phyloP scores from a whole-genome alignment of 2,329 filamentous ascomycete species.

The Fusarium sp. region DNA sequence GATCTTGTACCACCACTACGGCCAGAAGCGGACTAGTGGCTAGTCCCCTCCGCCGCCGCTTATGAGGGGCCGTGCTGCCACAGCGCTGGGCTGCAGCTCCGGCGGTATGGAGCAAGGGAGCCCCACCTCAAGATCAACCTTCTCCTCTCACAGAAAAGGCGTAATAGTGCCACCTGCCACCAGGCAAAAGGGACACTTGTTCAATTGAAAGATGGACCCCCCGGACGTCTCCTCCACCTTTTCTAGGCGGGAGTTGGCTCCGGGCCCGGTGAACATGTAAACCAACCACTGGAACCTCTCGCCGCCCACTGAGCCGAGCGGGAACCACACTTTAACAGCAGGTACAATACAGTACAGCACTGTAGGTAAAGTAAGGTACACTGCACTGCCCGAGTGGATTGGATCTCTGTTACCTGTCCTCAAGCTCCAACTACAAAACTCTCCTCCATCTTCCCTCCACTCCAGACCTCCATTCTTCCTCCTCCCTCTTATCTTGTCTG shows the following conservation, averaged over 20 bases:
- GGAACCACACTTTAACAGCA: slow-evolving; percentile 6
- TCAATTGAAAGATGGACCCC: slow-evolving; percentile 50
- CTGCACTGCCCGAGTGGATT: slow-evolving; percentile 4
- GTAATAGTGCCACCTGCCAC: slow-evolving; percentile 28
- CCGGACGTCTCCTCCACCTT: slow-evolving; percentile 23
- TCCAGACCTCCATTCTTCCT: slow-evolving; percentile 34
- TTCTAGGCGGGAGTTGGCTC: slow-evolving; percentile 38
- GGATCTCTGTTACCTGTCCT: slow-evolving; percentile 38
- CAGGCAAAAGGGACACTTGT: slow-evolving; percentile 57
- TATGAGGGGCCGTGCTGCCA: slow-evolving; percentile 37
- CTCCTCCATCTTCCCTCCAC: slow-evolving; percentile 42
- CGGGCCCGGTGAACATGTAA: slow-evolving; percentile 11
- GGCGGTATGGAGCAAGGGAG: slow-evolving; percentile 18
- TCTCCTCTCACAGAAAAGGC: slow-evolving; percentile 1
- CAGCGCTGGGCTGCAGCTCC: slow-evolving; percentile 19
- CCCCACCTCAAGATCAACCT: slow-evolving; percentile 22
- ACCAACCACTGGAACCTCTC: slow-evolving; percentile 3
- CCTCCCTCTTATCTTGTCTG: slow-evolving; percentile 28
- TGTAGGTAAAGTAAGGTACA: neutral
- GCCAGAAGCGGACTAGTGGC: slow-evolving; percentile 20
- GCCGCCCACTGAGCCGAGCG: slow-evolving; percentile 3
- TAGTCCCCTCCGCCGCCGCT: slow-evolving; percentile 20
- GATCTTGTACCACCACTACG: neutral
- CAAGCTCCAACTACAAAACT: slow-evolving; percentile 52
- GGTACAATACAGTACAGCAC: slow-evolving; percentile 1